These are phyloP conservation scores for Spencermartinsiella europaea DNA, from an alignment of 805 yeast genomes.

Conservation along the genomic window DNA sequence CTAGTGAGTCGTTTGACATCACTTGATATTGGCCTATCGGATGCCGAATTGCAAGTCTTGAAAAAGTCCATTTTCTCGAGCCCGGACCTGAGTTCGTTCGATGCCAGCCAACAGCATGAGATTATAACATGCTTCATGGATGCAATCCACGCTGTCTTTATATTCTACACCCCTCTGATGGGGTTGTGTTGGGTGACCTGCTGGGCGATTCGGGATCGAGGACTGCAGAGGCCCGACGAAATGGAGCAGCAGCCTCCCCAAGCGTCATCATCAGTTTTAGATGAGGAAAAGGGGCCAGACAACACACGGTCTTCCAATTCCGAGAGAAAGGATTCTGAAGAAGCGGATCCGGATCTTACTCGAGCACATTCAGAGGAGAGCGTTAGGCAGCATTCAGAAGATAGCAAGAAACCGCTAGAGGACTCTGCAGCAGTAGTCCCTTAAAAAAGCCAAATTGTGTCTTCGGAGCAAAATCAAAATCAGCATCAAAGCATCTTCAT, in stretches of 20 bases:
- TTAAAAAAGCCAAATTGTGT: too few species aligned
- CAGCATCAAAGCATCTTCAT: too few species aligned
- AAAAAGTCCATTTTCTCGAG: not conserved
- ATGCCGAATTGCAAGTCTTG: not conserved
- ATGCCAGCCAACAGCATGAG: not conserved
- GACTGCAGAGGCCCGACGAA: conserved; percentile 9
- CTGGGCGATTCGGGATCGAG: conserved; percentile 5
- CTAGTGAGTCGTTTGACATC: not conserved
- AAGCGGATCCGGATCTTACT: too few species aligned
- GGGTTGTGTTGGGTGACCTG: conserved; percentile 1
- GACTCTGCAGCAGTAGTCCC: too few species aligned
- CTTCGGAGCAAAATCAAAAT: too few species aligned
- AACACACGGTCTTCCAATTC: too few species aligned
- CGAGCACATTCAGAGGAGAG: too few species aligned
- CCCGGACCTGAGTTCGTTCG: conserved; percentile 1
- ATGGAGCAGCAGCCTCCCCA: not conserved
- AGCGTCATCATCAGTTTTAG: not conserved
- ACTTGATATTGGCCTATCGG: not conserved
- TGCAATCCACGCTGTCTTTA: conserved; percentile 3
- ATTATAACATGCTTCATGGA: conserved; percentile 5
- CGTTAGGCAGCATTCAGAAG: too few species aligned
- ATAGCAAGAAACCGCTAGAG: too few species aligned
- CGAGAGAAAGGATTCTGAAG: too few species aligned
- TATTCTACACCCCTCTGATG: conserved; percentile 4
- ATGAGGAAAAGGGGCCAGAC: not conserved